phyloP scores from a whole-genome alignment of 306 rosid species.

The Cyclanthera cordifolia region DNA sequence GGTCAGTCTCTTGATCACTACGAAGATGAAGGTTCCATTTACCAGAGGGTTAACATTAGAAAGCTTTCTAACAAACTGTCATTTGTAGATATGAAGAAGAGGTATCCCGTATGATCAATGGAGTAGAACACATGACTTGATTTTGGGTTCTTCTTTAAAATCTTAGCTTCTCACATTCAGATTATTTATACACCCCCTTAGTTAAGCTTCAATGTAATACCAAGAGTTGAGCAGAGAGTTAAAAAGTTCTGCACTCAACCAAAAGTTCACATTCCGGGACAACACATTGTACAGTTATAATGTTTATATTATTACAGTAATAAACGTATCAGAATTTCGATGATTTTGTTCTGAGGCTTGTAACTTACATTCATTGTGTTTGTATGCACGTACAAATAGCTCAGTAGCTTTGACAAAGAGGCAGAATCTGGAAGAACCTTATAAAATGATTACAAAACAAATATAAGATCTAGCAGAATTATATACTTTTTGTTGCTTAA shows the following conservation, averaged over 20 bases:
- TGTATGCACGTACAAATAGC: background rate
- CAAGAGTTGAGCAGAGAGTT: background rate
- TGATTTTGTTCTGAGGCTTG: background rate
- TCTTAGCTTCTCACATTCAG: background rate
- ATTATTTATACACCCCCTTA: background rate
- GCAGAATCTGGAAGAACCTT: background rate
- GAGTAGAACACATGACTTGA: background rate
- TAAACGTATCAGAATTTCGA: background rate
- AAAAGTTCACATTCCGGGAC: too few species aligned
- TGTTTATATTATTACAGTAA: background rate
- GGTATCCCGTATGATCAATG: background rate
- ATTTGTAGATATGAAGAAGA: background rate
- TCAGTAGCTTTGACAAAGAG: background rate
- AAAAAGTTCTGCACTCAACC: background rate
- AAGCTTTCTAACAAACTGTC: background rate
- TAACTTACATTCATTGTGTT: background rate
- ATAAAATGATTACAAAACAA: background rate
- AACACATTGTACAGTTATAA: background rate
- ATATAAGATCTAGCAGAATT: background rate
- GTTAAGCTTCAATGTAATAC: background rate
- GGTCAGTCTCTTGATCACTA: background rate
- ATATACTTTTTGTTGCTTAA: conserved; percentile 2
- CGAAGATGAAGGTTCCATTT: background rate
- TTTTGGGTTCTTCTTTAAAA: background rate
- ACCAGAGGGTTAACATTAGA: background rate